Base-by-base conservation (phyloP, 2,329 filamentous ascomycete species). In the Microdochium nivale region DNA sequence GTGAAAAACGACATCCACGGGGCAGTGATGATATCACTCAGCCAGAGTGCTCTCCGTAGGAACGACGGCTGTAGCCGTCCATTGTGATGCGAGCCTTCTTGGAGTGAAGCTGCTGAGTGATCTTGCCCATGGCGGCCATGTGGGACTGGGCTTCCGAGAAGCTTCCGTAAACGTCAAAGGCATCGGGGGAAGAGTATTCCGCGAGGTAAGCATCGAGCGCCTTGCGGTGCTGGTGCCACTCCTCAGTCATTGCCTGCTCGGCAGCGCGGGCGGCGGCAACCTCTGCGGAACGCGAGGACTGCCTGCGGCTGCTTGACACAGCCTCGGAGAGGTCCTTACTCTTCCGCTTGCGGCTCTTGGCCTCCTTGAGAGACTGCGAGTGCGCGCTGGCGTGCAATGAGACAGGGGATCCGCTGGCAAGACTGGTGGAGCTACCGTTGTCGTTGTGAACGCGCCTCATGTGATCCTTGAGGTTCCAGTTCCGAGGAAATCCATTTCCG, bases 401-500 rank as follows among this genome's bases (percentile, higher is more conserved):
- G 10, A 71, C 65, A 9, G 73, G 70, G 32, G 77, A 75, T 24
- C 66, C 70, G 43, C 69, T 62, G 13, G 63, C 50, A 25, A 53
- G 47, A 48, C 58, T 60, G 48, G 65, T 58, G 7, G 63, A 61
- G 57, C 68, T 70, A 44, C 74, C 72, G 54, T 75, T 74, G 62
- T 82, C 80, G 58, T 84, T 84, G 73, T 97, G 92, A 8, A 96
- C 91, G 56, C 92, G 86, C 73, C 90, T 89, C 91, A 96, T 96
- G 77, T 97, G 92, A 72, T 97, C 92, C 69, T 87, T 85, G 51
- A 96, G 80, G 72, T 97, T 97, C 89, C 94, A 97, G 62, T 91
- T 86, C 61, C 92, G 86, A 35, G 91, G 92, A 65, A 97, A 97
- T 60, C 92, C 92, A 67, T 92, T 90, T 61, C 90, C 90, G 24